Evolutionary conservation across 225 moss, liverwort and hornwort species (phyloP).

Genomic region (Asterella californica): DNA sequence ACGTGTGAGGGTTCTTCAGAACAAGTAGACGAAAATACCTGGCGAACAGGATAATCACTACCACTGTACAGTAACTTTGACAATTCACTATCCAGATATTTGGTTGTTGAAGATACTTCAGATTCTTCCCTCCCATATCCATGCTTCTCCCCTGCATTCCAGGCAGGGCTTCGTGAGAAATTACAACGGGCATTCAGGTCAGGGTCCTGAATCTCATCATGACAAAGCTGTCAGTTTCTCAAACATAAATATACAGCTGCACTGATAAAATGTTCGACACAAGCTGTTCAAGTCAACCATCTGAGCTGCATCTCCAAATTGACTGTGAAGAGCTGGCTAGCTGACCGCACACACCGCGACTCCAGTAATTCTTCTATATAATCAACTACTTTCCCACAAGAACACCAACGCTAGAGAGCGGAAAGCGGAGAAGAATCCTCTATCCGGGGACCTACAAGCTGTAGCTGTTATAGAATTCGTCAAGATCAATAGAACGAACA

Average conservation of each 20-base stretch:
- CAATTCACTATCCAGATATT: conserved; percentile 59
- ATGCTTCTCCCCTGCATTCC: background rate
- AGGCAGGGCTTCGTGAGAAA: background rate
- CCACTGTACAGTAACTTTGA: conserved; percentile 42
- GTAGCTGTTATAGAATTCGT: no score
- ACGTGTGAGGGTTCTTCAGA: background rate
- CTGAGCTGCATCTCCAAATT: background rate
- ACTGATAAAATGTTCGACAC: no score
- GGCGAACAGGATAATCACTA: conserved; percentile 46
- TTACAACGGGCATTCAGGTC: background rate
- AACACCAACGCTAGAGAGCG: no score
- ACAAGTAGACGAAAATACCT: conserved; percentile 42
- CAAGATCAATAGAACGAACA: no score
- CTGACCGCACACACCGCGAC: background rate
- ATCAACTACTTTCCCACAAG: no score
- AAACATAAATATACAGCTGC: no score
- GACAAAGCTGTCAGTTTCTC: no score
- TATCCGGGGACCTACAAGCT: no score
- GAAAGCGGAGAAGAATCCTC: no score
- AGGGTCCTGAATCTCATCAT: background rate
- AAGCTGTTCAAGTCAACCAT: background rate
- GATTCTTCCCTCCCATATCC: background rate
- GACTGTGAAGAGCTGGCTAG: background rate
- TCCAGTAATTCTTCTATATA: no score
- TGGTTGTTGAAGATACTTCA: conserved; percentile 5